phyloP scores from a whole-genome alignment of 208 protist genomes.

The Crithidia bombi region DNA sequence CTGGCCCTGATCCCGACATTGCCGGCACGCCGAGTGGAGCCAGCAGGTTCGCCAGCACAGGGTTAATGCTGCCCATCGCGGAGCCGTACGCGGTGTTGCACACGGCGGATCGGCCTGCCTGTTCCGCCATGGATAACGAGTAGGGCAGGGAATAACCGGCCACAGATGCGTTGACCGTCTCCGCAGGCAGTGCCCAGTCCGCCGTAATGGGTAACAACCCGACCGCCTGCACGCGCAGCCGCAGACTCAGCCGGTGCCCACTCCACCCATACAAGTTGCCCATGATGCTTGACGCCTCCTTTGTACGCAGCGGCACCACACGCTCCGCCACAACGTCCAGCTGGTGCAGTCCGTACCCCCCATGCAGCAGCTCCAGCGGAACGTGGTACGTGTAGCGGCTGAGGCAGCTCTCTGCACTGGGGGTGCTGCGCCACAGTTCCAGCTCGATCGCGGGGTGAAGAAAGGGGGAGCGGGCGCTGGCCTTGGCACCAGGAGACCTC shows the following conservation, averaged over 20 bases:
- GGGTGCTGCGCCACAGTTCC: slow-evolving; percentile 64
- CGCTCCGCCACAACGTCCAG: slow-evolving; percentile 26
- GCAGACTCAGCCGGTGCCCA: slow-evolving; percentile 33
- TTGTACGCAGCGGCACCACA: slow-evolving; percentile 23
- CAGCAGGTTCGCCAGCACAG: slow-evolving; percentile 21
- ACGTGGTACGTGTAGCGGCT: slow-evolving; percentile 47
- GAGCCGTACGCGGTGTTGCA: slow-evolving; percentile 2
- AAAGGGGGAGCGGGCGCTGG: background rate
- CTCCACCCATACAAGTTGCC: slow-evolving; percentile 33
- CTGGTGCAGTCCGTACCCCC: slow-evolving; percentile 10
- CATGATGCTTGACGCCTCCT: slow-evolving; percentile 25
- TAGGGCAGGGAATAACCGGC: slow-evolving; percentile 17
- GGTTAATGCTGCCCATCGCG: slow-evolving; percentile 19
- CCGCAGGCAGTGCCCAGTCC: slow-evolving; percentile 3
- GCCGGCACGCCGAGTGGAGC: slow-evolving; percentile 19
- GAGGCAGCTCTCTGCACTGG: slow-evolving; percentile 43
- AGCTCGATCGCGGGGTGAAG: slow-evolving; percentile 43
- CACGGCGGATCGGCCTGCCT: background rate
- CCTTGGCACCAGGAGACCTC: background rate
- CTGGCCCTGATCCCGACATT: background rate
- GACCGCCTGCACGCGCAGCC: slow-evolving; percentile 35
- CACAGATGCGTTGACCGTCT: background rate
- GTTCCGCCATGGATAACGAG: background rate
- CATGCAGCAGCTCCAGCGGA: slow-evolving; percentile 35
- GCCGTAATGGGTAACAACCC: slow-evolving; percentile 18